Percentiles rank a stretch among this genome's conserved stretches.
These are phyloP conservation scores for Penicillium bovifimosum DNA, from an alignment of 495 filamentous ascomycete genomes.

Conservation along the genomic window DNA sequence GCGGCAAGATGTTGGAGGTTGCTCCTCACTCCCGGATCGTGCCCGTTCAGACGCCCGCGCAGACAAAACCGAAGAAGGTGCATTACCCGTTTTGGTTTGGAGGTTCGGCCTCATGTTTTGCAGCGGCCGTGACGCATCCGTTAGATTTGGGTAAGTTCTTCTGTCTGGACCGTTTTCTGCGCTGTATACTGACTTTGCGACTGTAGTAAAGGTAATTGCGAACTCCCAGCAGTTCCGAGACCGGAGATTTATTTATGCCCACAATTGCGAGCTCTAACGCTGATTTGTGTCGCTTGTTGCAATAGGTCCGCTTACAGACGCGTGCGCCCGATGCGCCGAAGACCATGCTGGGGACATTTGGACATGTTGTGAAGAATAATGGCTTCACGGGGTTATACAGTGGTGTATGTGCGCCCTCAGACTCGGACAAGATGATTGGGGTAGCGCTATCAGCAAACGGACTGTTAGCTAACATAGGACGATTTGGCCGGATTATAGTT, in stretches of 20 bases:
- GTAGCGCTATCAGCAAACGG: not conserved
- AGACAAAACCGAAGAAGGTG: conserved; percentile 35
- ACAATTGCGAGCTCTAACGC: conserved; percentile 1
- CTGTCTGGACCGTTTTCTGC: not conserved
- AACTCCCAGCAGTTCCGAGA: conserved; percentile 9
- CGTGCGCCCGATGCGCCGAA: conserved; percentile 59
- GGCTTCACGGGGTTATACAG: conserved; percentile 74
- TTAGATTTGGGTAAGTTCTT: conserved; percentile 57
- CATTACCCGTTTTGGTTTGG: conserved; percentile 93
- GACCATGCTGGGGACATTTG: conserved; percentile 76
- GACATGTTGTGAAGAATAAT: conserved; percentile 61
- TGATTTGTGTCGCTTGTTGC: conserved; percentile 14
- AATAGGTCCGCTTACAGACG: conserved; percentile 83
- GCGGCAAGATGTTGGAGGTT: conserved; percentile 30
- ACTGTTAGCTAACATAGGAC: conserved; percentile 11
- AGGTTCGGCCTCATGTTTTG: conserved; percentile 84
- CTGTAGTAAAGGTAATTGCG: conserved; percentile 47
- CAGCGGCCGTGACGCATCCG: conserved; percentile 85
- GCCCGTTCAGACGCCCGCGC: conserved; percentile 23
- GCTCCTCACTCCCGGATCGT: conserved; percentile 24
- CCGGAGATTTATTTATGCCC: not conserved
- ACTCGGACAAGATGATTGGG: not conserved
- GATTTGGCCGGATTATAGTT: conserved; percentile 45
- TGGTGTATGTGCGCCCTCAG: conserved; percentile 51
- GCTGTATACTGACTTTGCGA: conserved; percentile 14